A percentile compares a stretch with the other conserved stretches of the same genome.
Conservation (phyloP, 2,329 filamentous ascomycete genomes). For the Paracoccidioides brasiliensis region DNA sequence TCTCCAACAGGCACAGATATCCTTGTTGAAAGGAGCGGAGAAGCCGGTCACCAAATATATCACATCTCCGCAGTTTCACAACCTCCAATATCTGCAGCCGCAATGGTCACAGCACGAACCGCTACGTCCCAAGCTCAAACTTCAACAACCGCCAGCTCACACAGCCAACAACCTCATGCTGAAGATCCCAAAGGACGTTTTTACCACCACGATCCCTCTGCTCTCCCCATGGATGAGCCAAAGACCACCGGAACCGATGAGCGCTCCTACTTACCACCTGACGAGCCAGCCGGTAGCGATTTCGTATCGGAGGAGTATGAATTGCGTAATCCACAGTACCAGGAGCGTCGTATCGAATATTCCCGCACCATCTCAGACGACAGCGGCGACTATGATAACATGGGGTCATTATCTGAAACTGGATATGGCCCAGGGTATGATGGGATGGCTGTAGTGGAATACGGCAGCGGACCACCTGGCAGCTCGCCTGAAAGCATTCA, state of each 20-base stretch:
- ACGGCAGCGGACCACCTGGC: conserved; percentile 15
- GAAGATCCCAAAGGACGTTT: conserved; percentile 21
- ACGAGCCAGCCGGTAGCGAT: conserved; percentile 42
- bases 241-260: conserved; percentile 36
- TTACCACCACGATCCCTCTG: conserved; percentile 27
- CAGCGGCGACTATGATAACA: conserved; percentile 43
- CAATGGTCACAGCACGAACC: conserved; percentile 16
- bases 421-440: conserved; percentile 36
- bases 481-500: conserved; percentile 15
- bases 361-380: conserved; percentile 37
- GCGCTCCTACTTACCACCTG: conserved; percentile 35
- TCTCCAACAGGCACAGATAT: conserved; percentile 50
- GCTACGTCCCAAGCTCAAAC: conserved; percentile 10
- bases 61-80: conserved; percentile 24
- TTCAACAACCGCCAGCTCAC: conserved; percentile 17
- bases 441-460: conserved; percentile 16
- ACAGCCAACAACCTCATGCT: conserved; percentile 27
- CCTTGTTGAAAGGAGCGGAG: conserved; percentile 39
- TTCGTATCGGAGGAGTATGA: conserved; percentile 58
- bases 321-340: conserved; percentile 42
- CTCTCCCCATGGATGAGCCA: conserved; percentile 20
- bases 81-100: conserved; percentile 18
- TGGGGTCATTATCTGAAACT: conserved; percentile 37
- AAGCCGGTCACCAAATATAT: conserved; percentile 21
- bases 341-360: conserved; percentile 45